phyloP scores from a whole-genome alignment of 2,329 filamentous ascomycete species.

The Fonsecaea monophora region DNA sequence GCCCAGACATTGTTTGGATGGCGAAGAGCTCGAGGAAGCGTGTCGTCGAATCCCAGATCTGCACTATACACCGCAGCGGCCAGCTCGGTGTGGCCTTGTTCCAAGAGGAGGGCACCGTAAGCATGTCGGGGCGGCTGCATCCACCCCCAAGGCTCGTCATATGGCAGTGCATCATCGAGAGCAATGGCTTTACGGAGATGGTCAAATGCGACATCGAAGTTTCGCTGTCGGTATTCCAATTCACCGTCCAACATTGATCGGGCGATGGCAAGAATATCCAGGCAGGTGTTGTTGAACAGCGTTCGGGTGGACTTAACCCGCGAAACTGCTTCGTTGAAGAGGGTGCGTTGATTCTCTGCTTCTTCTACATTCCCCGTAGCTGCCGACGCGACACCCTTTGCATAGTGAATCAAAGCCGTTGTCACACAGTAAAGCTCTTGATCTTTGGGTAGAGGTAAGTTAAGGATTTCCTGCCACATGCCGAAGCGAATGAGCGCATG shows the following conservation, averaged over 20 bases:
- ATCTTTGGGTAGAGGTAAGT: conserved; percentile 64
- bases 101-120: conserved; percentile 71
- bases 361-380: conserved; percentile 62
- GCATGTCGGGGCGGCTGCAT: conserved; percentile 77
- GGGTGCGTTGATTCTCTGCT: conserved; percentile 59
- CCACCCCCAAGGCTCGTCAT: conserved; percentile 80
- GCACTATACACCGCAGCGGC: conserved; percentile 65
- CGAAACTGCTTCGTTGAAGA: conserved; percentile 61
- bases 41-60: conserved; percentile 66
- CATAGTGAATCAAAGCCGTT: conserved; percentile 72
- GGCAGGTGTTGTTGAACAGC: conserved; percentile 71
- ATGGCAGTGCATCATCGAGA: conserved; percentile 69
- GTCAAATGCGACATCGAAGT: conserved; percentile 65
- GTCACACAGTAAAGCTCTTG: conserved; percentile 70
- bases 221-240: conserved; percentile 70
- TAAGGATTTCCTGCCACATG: conserved; percentile 70
- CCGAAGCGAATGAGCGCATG: conserved; percentile 78
- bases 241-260: conserved; percentile 74
- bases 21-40: conserved; percentile 67
- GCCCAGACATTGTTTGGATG: conserved; percentile 80
- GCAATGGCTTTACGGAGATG: conserved; percentile 64
- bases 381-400: conserved; percentile 70
- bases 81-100: conserved; percentile 66
- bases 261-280: conserved; percentile 68
- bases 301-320: conserved; percentile 66